Base-by-base conservation (phyloP, 345 rosid species). In the Trapa bicornis region DNA sequence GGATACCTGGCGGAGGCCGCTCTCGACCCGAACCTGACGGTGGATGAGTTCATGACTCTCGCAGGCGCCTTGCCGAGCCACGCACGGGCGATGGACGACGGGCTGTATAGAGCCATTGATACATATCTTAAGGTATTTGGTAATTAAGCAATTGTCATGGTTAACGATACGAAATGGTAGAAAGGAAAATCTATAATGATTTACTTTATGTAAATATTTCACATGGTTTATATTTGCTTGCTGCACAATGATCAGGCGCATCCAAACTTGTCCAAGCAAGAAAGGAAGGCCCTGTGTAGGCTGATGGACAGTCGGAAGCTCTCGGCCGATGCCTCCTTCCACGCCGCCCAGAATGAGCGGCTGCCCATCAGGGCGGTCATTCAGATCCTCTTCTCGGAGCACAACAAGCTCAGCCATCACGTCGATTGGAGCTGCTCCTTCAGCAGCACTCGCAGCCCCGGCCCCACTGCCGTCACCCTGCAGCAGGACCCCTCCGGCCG, bases 281-380 rank as follows among this genome's bases (percentile, higher is more conserved):
- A 88, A 45, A 87, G 89, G 69, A 93, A 87, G 72, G 66, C 15
- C 38, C 81, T 93, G 3, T 88, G 96, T 69, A 75, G 82, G 48
- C 75, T 90, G 65, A 83, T 93, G 50, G 97, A 90, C 56, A 77
- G 81, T 76, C 78, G 82, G 37, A 93, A 87, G 66, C 84, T 93
- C 67, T 78, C 97, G 6, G 77, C 78, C 0, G 97, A 93, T 65
- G 98, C 96, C 54, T 85, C 98, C 39, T 66, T 79, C 53, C 98
- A 90, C 17, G 97, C 92, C 0, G 86, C 90, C 1, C 94, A 85
- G 61, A 93, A 93, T 36, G 88, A 93, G 73, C 84, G 98, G 38
- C 75, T 93, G 69, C 96, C 98, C 0, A 88, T 89, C 38, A 83
- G 98, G 32, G 80, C 89, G 0, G 87, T 84, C n/a, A 80, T 93